Base-by-base conservation (phyloP, 2,329 filamentous ascomycete species). In the Pyricularia pennisetigena region DNA sequence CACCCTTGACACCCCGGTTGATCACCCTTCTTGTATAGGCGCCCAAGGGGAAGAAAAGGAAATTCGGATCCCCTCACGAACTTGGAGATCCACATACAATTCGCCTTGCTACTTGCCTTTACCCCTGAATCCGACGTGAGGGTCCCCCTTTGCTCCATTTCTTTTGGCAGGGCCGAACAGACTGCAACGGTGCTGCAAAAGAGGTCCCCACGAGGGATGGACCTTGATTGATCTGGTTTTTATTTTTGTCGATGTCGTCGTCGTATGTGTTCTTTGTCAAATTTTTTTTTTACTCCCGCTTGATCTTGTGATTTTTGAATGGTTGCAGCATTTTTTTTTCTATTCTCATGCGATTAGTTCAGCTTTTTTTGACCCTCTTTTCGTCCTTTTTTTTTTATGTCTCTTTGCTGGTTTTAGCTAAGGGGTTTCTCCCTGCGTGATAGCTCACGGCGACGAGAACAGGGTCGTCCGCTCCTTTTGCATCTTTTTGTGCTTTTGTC, bases 31-130 rank as follows among this genome's bases (percentile, higher is more conserved):
- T 20, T 16, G 10, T n/a, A 59, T 8, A 23, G 57, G 57, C 26
- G 3, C n/a, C 57, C n/a, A 24, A 24, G 9, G 23, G 12, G n/a
- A 57, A 23, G 6, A 26, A 26, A 61, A 61, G 23, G 57, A 61
- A 61, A 61, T 61, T 61, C 57, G 57, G 57, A 61, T 61, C 57
- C 57, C 57, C 57, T 61, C 57, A 61, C 57, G 57, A 61, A 24
- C 57, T 23, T 12, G 6, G 41, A 4, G 57, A 26, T 61, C 57
- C 57, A 61, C 57, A 61, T 23, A 26, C 57, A 12, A n/a, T n/a
- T n/a, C 57, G n/a, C 24, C 24, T 61, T 61, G 57, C 26, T 61
- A 12, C 57, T 61, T 61, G 23, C 14, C 41, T 20, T 49, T 49
- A 49, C 41, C 41, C 41, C 41, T 49, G 41, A 49, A 49, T 49